phyloP scores from a whole-genome alignment of 768 basidiomycete species.

The Myochromella boudieri region DNA sequence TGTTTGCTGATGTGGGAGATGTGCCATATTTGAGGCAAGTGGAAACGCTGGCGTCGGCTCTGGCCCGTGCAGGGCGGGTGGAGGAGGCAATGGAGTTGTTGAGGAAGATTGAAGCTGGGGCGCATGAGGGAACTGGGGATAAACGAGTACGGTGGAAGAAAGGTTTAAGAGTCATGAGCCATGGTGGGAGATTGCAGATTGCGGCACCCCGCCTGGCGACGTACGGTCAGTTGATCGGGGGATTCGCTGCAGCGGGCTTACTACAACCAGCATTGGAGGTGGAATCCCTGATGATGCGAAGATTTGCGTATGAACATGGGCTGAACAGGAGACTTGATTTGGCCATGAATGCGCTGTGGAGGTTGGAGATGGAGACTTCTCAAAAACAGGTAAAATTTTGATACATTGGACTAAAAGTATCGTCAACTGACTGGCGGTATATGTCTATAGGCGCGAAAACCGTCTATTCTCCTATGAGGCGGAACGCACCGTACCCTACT shows the following conservation, averaged over 20 bases:
- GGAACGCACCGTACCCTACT: too few species aligned
- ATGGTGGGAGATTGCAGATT: slow-evolving; percentile 2
- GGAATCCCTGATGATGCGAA: slow-evolving; percentile 15
- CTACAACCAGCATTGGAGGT: slow-evolving; percentile 14
- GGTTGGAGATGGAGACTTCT: slow-evolving; percentile 13
- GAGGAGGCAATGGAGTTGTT: slow-evolving; percentile 15
- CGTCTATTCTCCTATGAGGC: too few species aligned
- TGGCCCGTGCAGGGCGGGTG: slow-evolving; percentile 15
- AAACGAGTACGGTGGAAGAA: background rate
- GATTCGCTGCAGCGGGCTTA: slow-evolving; percentile 14
- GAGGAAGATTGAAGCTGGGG: slow-evolving; percentile 4
- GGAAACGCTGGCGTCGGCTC: slow-evolving; percentile 12
- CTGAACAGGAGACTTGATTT: slow-evolving; percentile 2
- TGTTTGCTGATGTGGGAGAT: slow-evolving; percentile 9
- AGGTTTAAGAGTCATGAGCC: slow-evolving; percentile 3
- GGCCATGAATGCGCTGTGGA: slow-evolving; percentile 5
- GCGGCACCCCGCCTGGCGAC: slow-evolving; percentile 4
- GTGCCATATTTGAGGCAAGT: slow-evolving; percentile 9
- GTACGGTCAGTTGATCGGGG: slow-evolving; percentile 14
- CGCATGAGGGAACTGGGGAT: background rate
- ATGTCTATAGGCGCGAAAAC: too few species aligned
- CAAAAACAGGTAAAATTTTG: too few species aligned
- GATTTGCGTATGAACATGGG: slow-evolving; percentile 1
- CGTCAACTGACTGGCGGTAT: too few species aligned
- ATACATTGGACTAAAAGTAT: too few species aligned